Conservation (phyloP, 805 yeast genomes). For the Clavispora asparagi region DNA sequence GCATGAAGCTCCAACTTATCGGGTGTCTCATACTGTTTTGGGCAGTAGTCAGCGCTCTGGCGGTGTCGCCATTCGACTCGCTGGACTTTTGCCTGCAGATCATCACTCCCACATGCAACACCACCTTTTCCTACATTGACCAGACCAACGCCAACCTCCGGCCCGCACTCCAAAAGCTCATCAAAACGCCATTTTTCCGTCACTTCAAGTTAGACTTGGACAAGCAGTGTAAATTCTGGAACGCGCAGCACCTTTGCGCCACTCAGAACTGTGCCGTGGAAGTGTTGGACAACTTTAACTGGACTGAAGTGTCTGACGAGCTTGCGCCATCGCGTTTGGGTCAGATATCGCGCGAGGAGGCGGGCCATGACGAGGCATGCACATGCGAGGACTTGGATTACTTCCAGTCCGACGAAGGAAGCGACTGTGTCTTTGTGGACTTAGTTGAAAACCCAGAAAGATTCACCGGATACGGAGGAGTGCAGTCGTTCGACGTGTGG, state of each 20-base stretch:
- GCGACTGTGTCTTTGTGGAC: constrained; percentile 78
- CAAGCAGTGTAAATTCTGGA: constrained; percentile 83
- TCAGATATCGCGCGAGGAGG: constrained; percentile 21
- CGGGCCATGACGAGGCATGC: constrained; percentile 12
- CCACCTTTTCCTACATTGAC: constrained; percentile 41
- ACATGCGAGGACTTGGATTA: constrained; percentile 53
- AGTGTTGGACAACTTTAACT: constrained; percentile 62
- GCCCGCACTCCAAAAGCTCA: constrained; percentile 53
- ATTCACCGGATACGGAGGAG: constrained; percentile 94
- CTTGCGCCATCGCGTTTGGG: constrained; percentile 75
- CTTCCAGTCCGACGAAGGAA: constrained; percentile 61
- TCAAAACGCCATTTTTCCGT: constrained; percentile 74
- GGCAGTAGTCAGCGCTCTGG: constrained; percentile 4
- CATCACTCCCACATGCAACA: constrained; percentile 41
- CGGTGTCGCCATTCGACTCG: constrained; percentile 33
- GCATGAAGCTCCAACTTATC: constrained; percentile 5
- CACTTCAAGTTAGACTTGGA: constrained; percentile 82
- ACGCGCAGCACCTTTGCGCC: constrained; percentile 76
- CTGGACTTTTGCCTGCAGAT: constrained; percentile 42
- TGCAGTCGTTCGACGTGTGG: constrained; percentile 91
- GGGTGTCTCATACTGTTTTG: constrained; percentile 2
- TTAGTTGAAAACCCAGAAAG: constrained; percentile 88
- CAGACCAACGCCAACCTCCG: constrained; percentile 29
- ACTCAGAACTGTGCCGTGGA: constrained; percentile 89
- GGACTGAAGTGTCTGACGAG: constrained; percentile 53